Evolutionary conservation across 2,329 filamentous ascomycete genomes (phyloP).

Genomic region (Didymella pomorum): DNA sequence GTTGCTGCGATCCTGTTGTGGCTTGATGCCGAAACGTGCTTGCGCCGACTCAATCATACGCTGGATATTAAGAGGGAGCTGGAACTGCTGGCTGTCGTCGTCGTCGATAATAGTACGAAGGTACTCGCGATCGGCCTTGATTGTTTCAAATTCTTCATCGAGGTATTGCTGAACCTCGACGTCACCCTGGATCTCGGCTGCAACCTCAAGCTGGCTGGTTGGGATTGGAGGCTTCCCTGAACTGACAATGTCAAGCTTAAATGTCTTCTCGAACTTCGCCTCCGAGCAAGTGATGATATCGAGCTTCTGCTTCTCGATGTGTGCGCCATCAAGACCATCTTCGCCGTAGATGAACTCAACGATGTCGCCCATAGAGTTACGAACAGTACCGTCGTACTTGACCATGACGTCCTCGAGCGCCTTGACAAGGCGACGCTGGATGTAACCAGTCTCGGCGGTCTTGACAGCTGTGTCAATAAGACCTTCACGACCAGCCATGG

Average conservation of each 20-base stretch:
- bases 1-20: constrained; percentile 81
- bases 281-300: constrained; percentile 85
- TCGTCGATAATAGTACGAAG: constrained; percentile 72
- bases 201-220: constrained; percentile 80
- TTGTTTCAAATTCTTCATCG: constrained; percentile 85
- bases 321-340: constrained; percentile 90
- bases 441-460: constrained; percentile 98
- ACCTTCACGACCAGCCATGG: constrained; percentile 99
- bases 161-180: constrained; percentile 85
- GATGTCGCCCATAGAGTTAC: constrained; percentile 95
- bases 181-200: constrained; percentile 85
- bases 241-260: constrained; percentile 87
- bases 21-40: constrained; percentile 86
- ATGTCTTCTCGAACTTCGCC: constrained; percentile 79
- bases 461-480: constrained; percentile 99
- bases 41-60: constrained; percentile 92
- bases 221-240: constrained; percentile 69
- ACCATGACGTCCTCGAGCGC: constrained; percentile 97
- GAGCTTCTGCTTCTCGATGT: constrained; percentile 91
- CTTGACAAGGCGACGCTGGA: constrained; percentile 97
- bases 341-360: constrained; percentile 98
- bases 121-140: constrained; percentile 76
- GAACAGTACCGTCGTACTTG: constrained; percentile 95
- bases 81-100: constrained; percentile 84
- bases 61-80: constrained; percentile 88